Evolutionary conservation across 345 rosid genomes (phyloP), one percentile per base, ranked within the genome.

Genomic region (Salix udensis): DNA sequence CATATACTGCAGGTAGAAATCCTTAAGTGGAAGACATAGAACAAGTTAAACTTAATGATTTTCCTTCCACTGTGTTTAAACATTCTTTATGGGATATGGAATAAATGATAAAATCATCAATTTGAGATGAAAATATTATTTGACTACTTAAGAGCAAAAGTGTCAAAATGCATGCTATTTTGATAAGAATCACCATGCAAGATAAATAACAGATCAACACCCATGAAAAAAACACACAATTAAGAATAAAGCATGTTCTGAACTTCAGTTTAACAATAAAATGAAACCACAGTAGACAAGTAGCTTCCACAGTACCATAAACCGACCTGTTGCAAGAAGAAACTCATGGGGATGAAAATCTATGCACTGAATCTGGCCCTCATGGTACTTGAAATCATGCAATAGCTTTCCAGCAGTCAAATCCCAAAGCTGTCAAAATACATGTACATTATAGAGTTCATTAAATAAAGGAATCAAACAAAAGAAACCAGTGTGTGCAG

Each of bases 341-440:
- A 96, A 96, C 75, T 96, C 98, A 36, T 94, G 88, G 55, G 99
- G 99, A 90, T 96, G 99, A 78, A 96, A 96, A 88, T 96, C 99
- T 79, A 96, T 88, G 88, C 98, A 90, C 84, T 91, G 94, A 88
- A 94, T 84, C 81, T 89, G 98, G 76, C 99, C 98, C 74, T 96
- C 99, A 62, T 94, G 98, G 83, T 76, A 72, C 86, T 94, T 96
- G 86, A 96, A 94, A 80, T 96, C 98, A 48, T 91, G 92, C 88
- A 94, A 80, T 74, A 94, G 75, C 82, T 96, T 96, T 82, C 99
- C 99, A 79, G 99, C 99, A 69, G 99, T 96, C 85, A 96, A 86
- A 85, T 96, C 99, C 99, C 99, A 96, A 16, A 96, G 89, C 99
- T 96, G 85, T 82, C 75, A 18, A 67, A 73, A 62, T 44, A 76